Evolutionary conservation across 768 basidiomycete genomes (phyloP).

Genomic region (Cyclocybe aegerita): DNA sequence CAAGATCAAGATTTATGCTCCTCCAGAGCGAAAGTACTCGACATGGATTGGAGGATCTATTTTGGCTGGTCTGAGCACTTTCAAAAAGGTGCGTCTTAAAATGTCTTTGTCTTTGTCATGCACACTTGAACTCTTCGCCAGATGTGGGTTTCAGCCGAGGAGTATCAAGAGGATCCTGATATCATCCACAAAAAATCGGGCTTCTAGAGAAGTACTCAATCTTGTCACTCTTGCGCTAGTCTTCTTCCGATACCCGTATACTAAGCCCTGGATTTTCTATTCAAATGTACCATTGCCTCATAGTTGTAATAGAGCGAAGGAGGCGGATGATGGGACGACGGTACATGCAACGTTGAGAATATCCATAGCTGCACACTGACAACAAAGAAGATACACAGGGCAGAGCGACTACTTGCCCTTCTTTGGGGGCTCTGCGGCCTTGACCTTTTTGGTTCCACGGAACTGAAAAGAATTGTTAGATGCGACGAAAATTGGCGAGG

Average conservation of each 20-base stretch:
- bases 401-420: slow-evolving; percentile 75
- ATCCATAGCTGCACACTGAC: slow-evolving; percentile 34
- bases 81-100: slow-evolving; percentile 79
- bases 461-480: slow-evolving; percentile 47
- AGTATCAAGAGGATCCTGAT: slow-evolving; percentile 98
- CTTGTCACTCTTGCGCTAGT: slow-evolving; percentile 5
- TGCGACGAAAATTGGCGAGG: neutral
- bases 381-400: slow-evolving; percentile 17
- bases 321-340: slow-evolving; percentile 1
- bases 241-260: slow-evolving; percentile 24
- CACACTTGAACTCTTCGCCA: slow-evolving; percentile 27
- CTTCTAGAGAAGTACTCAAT: slow-evolving; percentile 45
- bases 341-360: slow-evolving; percentile 20
- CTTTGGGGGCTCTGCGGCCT: slow-evolving; percentile 90
- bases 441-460: slow-evolving; percentile 94
- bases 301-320: neutral
- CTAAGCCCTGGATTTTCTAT: slow-evolving; percentile 10
- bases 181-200: slow-evolving; percentile 96
- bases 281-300: slow-evolving; percentile 1
- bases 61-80: slow-evolving; percentile 91
- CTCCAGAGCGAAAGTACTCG: slow-evolving; percentile 98
- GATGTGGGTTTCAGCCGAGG: slow-evolving; percentile 99
- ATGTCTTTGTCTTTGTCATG: slow-evolving; percentile 8
- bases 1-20: slow-evolving; percentile 99
- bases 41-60: slow-evolving; percentile 98